Percentiles rank a stretch among this genome's conserved stretches.
phyloP scores from a whole-genome alignment of 192 early-diverging fungal genomes.

The Umbelopsis sp. region DNA sequence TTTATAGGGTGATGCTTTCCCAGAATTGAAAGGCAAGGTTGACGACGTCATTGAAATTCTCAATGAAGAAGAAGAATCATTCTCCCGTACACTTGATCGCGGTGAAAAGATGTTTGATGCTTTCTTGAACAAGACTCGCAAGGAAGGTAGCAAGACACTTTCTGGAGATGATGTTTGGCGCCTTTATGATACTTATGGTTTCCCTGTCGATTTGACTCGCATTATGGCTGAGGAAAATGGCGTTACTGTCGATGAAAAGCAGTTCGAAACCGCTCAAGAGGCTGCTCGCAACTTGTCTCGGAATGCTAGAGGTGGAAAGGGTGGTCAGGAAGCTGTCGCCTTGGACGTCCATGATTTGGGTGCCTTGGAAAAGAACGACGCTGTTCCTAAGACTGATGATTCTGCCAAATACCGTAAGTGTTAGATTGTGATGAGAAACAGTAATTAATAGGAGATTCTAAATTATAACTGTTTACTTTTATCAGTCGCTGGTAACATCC shows the following conservation, averaged over 20 bases:
- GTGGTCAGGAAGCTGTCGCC: conserved; percentile 61
- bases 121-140: conserved; percentile 66
- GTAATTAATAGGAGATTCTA: no score
- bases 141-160: conserved; percentile 60
- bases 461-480: no score
- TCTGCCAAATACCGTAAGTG: conserved; percentile 76
- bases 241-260: conserved; percentile 79
- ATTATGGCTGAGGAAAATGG: conserved; percentile 98
- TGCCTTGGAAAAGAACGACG: conserved; percentile 70
- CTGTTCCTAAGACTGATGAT: conserved; percentile 85
- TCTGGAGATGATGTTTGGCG: conserved; percentile 93
- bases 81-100: conserved; percentile 95
- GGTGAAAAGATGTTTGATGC: conserved; percentile 93
- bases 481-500: conserved; percentile 63
- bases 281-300: conserved; percentile 77
- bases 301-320: conserved; percentile 50
- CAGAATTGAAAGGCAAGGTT: conserved; percentile 79
- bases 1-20: conserved; percentile 80
- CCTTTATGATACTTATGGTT: conserved; percentile 98
- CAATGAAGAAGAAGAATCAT: conserved; percentile 93
- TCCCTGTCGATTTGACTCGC: conserved; percentile 96
- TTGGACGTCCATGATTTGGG: conserved; percentile 94
- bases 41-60: conserved; percentile 92
- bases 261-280: conserved; percentile 77
- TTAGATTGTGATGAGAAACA: neutral